These are phyloP conservation scores for Trichoderma sp. DNA, from an alignment of 2,329 filamentous ascomycete species.

Conservation along the genomic window DNA sequence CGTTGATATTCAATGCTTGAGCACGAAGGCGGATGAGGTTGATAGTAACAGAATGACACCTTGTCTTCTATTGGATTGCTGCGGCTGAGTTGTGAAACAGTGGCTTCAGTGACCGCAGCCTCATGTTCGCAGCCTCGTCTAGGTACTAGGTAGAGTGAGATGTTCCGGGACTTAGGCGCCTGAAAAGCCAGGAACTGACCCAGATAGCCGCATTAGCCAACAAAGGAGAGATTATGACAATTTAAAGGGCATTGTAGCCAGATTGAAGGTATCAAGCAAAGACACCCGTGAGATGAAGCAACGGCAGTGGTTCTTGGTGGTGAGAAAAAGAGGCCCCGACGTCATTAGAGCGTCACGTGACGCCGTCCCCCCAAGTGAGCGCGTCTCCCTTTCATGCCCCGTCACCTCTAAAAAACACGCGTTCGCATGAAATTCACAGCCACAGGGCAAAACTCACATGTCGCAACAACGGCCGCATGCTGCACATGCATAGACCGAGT, in stretches of 20 bases:
- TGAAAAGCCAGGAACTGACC: not conserved
- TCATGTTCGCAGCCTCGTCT: not conserved
- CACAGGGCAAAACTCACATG: not conserved
- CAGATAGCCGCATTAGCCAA: not conserved
- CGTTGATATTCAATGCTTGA: not conserved
- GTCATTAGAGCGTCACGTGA: slow-evolving; percentile 18
- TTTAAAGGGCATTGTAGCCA: no score
- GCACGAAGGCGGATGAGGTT: not conserved
- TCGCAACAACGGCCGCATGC: slow-evolving; percentile 4
- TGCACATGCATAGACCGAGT: not conserved
- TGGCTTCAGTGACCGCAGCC: not conserved
- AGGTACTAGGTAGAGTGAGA: not conserved
- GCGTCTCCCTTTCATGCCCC: slow-evolving; percentile 18
- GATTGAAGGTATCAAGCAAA: not conserved
- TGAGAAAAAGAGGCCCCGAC: slow-evolving; percentile 1
- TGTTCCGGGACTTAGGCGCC: not conserved
- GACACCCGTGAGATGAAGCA: not conserved
- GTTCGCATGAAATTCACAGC: slow-evolving; percentile 11
- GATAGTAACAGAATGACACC: not conserved
- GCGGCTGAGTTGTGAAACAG: not conserved
- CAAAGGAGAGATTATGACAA: not conserved
- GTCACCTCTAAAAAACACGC: slow-evolving; percentile 18
- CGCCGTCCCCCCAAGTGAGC: not conserved
- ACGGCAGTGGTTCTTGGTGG: not conserved
- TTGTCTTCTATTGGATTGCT: not conserved